Base-by-base conservation (phyloP, 345 rosid genomes). In the Gossypium thurberi region DNA sequence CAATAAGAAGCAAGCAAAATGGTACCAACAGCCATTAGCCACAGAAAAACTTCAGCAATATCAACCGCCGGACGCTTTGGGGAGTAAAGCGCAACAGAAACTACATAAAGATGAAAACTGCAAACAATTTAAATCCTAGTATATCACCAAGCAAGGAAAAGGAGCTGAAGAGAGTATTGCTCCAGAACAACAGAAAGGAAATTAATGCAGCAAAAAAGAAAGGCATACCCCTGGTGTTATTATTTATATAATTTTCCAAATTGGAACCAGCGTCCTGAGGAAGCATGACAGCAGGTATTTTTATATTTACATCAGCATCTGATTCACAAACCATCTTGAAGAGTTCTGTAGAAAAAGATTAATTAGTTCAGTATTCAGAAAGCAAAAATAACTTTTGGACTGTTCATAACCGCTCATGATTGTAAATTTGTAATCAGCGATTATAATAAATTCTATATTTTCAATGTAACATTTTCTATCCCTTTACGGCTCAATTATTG, bases 21-120 rank as follows among this genome's bases (percentile, higher is more conserved):
- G 73, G 96, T 92, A 68, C 96, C 93, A 59, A 91, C 96, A 75
- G 99, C 99, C 97, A 95, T 92, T 74, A 95, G 96, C 99, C 99
- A 95, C 25, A 95, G 80, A 77, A 95, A 95, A 56, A 95, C 96
- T 89, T 95, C 99, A 56, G 99, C 98, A 76, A 92, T 90, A 69
- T 95, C 99, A 72, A 95, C 94, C 15, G 84, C 78, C 14, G 98
- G 97, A 56, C 99, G 98, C 73, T 59, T 82, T n/a, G 99, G 99
- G 21, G 99, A 92, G 85, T 92, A 95, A 52, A 92, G 73, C 79
- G 89, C 94, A 79, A 95, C 87, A 66, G 82, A 78, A 84, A 95
- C 99, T 95, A 92, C 78, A 81, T 77, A 79, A 50, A 73, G 51
- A 59, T 44, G 75, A 53, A 10, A 14, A 42, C 28, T 42, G 18